Percentiles rank a stretch among this genome's conserved stretches.
These are phyloP conservation scores for Lentinula edodes DNA, from an alignment of 768 basidiomycete genomes.

Conservation along the genomic window DNA sequence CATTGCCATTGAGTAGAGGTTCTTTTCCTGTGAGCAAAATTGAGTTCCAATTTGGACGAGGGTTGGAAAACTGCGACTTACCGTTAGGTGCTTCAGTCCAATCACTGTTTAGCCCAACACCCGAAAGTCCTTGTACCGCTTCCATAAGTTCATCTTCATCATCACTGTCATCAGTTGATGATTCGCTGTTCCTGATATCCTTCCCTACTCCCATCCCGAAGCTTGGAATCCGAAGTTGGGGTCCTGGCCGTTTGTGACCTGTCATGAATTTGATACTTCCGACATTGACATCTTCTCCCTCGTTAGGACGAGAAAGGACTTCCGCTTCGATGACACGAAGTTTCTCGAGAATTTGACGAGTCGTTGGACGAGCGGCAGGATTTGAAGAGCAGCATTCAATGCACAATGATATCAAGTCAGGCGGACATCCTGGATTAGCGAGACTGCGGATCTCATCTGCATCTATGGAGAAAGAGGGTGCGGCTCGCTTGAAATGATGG, in stretches of 20 bases:
- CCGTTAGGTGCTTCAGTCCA: constrained; percentile 41
- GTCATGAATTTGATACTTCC: constrained; percentile 85
- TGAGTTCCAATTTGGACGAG: constrained; percentile 8
- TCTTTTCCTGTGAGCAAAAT: constrained; percentile 37
- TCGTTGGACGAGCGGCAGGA: constrained; percentile 67
- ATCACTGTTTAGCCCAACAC: constrained; percentile 42
- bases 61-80: constrained; percentile 13
- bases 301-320: constrained; percentile 60
- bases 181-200: constrained; percentile 40
- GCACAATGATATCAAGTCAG: constrained; percentile 69
- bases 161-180: constrained; percentile 53
- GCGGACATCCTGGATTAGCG: constrained; percentile 73
- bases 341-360: constrained; percentile 71
- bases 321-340: constrained; percentile 81
- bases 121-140: constrained; percentile 49
- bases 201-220: constrained; percentile 72
- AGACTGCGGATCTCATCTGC: constrained; percentile 60
- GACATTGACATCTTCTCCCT: constrained; percentile 68
- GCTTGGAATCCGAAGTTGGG: constrained; percentile 77
- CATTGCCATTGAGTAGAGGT: constrained; percentile 34
- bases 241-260: constrained; percentile 51
- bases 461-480: constrained; percentile 80
- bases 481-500: constrained; percentile 64
- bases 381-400: constrained; percentile 70
- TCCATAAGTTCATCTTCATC: constrained; percentile 68